Conservation (phyloP, 2,329 filamentous ascomycete species). For the Colletotrichum noveboracense region DNA sequence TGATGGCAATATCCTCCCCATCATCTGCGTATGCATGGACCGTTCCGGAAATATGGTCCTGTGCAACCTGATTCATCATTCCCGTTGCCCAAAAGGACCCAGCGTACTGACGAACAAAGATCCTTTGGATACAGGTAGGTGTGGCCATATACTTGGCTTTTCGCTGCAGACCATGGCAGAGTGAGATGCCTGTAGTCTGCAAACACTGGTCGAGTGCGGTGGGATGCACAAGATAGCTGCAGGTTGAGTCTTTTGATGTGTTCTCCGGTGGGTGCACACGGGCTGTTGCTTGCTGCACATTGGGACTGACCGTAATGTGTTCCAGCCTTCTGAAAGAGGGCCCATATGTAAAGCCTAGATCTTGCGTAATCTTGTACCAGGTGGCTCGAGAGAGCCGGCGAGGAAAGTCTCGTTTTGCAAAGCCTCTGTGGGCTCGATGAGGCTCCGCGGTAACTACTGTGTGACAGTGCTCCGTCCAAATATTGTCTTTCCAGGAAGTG, state of each 20-base stretch:
- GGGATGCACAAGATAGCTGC: conserved; percentile 40
- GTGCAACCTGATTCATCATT: neutral
- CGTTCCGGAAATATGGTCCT: neutral
- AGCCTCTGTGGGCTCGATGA: conserved; percentile 19
- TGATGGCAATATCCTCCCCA: neutral
- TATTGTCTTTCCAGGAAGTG: conserved; percentile 28
- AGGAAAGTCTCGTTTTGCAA: neutral
- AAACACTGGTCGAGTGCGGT: conserved; percentile 39
- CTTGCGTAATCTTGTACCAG: conserved; percentile 30
- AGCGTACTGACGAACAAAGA: neutral
- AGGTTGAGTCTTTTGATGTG: conserved; percentile 26
- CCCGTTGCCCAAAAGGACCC: neutral
- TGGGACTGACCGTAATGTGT: conserved; percentile 22
- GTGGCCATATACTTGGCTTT: neutral
- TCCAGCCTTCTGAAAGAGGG: conserved; percentile 32
- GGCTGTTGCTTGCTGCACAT: conserved; percentile 25
- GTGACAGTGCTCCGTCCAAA: conserved; percentile 32
- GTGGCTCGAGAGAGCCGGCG: neutral
- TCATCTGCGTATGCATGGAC: neutral
- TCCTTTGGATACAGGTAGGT: neutral
- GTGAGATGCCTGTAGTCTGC: conserved; percentile 31
- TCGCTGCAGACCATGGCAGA: neutral
- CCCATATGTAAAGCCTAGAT: conserved; percentile 34
- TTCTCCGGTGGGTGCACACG: neutral
- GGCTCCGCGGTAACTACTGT: conserved; percentile 24